Evolutionary conservation across 306 rosid genomes (phyloP).

Genomic region (Medicago truncatula): DNA sequence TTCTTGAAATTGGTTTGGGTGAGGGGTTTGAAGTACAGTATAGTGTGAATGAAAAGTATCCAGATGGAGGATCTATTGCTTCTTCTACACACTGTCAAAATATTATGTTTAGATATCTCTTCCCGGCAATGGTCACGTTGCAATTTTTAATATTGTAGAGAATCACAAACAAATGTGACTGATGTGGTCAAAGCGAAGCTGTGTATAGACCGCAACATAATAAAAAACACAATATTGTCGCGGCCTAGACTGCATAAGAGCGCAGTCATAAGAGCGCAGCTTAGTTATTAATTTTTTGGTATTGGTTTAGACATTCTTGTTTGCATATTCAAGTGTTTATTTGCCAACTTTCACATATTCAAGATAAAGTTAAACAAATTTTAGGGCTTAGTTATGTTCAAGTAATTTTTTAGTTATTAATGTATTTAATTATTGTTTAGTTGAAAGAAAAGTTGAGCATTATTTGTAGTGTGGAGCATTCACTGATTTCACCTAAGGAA

Average conservation of each 20-base stretch:
- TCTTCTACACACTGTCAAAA: neutral
- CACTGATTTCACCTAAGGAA: neutral
- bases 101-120: neutral
- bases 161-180: neutral
- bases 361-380: neutral
- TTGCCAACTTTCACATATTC: neutral
- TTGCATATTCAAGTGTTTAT: neutral
- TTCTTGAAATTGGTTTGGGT: neutral
- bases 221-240: neutral
- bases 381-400: neutral
- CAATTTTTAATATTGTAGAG: neutral
- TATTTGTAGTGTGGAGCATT: neutral
- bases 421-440: neutral
- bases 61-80: neutral
- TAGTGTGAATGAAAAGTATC: neutral
- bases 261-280: too few species aligned
- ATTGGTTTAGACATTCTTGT: neutral
- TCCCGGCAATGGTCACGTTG: neutral
- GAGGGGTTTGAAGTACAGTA: neutral
- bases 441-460: neutral
- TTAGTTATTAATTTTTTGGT: neutral
- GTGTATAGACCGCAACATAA: too few species aligned
- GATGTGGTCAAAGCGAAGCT: neutral
- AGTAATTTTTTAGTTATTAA: neutral
- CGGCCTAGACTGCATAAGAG: too few species aligned